phyloP scores from a whole-genome alignment of 495 filamentous ascomycete genomes.

The Xylaria sp. region DNA sequence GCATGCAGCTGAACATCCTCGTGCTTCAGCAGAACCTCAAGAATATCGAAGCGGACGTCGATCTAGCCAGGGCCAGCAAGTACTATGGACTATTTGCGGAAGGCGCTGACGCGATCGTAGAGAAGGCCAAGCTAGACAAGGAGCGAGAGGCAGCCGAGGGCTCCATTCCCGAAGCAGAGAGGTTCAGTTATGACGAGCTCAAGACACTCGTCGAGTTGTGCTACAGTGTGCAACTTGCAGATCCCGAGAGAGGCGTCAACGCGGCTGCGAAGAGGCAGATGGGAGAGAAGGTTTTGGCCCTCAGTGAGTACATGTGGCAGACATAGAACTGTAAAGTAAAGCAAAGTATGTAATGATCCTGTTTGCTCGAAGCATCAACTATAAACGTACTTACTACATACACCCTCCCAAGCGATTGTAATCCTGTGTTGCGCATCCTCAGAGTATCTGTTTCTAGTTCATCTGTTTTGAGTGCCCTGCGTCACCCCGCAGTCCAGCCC shows the following conservation, averaged over 20 bases:
- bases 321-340: conserved; percentile 25
- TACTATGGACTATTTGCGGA: conserved; percentile 83
- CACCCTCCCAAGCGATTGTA: not conserved
- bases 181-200: conserved; percentile 82
- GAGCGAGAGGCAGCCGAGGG: conserved; percentile 39
- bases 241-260: conserved; percentile 74
- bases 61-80: conserved; percentile 70
- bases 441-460: too few species aligned
- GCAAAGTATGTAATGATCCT: not conserved
- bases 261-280: conserved; percentile 75
- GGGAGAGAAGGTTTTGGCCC: conserved; percentile 73
- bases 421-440: too few species aligned
- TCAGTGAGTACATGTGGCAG: conserved; percentile 85
- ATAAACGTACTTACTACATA: not conserved
- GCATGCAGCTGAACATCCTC: conserved; percentile 88
- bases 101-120: conserved; percentile 74
- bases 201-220: conserved; percentile 84
- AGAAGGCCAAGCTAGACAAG: conserved; percentile 64
- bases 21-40: conserved; percentile 96
- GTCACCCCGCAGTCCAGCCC: not conserved
- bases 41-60: conserved; percentile 79
- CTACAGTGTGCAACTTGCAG: conserved; percentile 79
- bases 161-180: conserved; percentile 46
- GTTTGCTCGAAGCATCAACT: not conserved
- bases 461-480: not conserved